Base-by-base conservation (phyloP, 208 protist genomes). In the Crithidia sp. region DNA sequence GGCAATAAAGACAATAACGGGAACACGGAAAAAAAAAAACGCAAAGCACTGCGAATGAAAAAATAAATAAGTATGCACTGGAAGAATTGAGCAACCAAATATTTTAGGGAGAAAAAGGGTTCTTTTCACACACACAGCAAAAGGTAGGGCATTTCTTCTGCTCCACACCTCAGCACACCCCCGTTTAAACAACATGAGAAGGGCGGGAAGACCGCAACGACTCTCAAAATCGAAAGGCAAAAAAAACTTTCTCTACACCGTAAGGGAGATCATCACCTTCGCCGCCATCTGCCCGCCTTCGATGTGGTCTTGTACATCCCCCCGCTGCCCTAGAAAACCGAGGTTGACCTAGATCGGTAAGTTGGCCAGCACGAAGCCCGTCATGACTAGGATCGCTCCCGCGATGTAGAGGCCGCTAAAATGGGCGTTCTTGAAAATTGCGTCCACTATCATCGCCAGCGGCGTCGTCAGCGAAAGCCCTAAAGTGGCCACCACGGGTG, bases 381-480 rank as follows among this genome's bases (percentile, higher is more conserved):
- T 5, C 71, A 88, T 87, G 17, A 97, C 79, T 5, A 95, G 68
- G 3, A 95, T 62, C 1, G 92, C 92, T 0, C 92, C 94, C 0
- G 71, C 62, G 47, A 96, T 67, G 70, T 97, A 97, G 14, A 81
- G 57, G 12, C 73, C 79, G 5, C 68, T 75, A 69, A 92, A 98
- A 13, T 49, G 19, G 3, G 43, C 63, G 9, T 76, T 41, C 17
- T 88, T 80, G 36, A 92, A 75, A 5, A 95, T 45, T n/a, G 77
- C 57, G 63, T 97, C 93, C 28, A 89, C 83, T 3, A 97, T 53
- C 93, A 98, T 95, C 2, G 93, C 82, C 3, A 98, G 78, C 39
- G 95, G 95, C 12, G 90, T 97, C 64, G 94, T 96, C 60, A 97
- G 81, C 12, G 91, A 93, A 28, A 97, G 80, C 9, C 92, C 92